phyloP scores from a whole-genome alignment of 345 rosid genomes.

The Arabis alpina region DNA sequence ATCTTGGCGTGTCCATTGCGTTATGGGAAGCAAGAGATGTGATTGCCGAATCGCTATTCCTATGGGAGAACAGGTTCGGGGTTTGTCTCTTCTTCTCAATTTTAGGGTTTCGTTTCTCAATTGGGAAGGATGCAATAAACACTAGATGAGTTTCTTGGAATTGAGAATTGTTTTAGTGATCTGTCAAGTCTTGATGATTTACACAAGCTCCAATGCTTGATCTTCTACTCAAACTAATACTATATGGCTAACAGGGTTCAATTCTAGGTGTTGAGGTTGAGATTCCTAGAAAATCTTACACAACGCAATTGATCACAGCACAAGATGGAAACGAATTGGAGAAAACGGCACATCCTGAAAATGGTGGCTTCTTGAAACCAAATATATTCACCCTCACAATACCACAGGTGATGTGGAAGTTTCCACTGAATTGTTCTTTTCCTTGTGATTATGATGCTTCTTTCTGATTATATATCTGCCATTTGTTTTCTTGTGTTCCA shows the following conservation, averaged over 20 bases:
- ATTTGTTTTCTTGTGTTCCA: conserved; percentile 34
- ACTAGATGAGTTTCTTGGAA: background rate
- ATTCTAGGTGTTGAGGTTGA: conserved; percentile 95
- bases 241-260: conserved; percentile 94
- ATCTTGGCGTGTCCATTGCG: conserved; percentile 87
- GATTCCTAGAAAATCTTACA: conserved; percentile 62
- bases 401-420: conserved; percentile 58
- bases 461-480: background rate
- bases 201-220: background rate
- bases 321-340: conserved; percentile 52
- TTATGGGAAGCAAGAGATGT: conserved; percentile 85
- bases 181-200: background rate
- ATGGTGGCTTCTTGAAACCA: conserved; percentile 71
- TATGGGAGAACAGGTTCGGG: conserved; percentile 85
- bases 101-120: background rate
- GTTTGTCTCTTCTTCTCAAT: background rate
- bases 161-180: background rate
- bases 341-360: conserved; percentile 48
- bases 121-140: background rate
- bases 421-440: background rate
- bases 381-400: conserved; percentile 71
- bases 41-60: conserved; percentile 88
- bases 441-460: background rate
- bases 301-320: conserved; percentile 53
- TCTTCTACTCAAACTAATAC: conserved; percentile 43